Conservation (phyloP, 176 grass and related monocot species). For the Bonia amplexicaulis region DNA sequence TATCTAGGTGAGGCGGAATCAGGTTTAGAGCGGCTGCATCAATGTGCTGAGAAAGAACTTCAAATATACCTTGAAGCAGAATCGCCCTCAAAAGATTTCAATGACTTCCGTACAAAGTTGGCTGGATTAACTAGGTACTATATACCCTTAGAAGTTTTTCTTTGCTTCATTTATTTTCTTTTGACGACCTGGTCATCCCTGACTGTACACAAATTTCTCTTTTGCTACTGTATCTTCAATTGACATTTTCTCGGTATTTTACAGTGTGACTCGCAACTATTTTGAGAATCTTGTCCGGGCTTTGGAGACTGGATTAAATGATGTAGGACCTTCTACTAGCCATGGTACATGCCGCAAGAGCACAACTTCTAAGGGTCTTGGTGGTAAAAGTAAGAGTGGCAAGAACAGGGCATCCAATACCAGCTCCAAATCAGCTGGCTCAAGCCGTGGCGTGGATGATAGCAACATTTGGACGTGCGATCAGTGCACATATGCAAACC, state of each 20-base stretch:
- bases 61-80: constrained; percentile 94
- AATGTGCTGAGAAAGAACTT: constrained; percentile 98
- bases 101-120: constrained; percentile 97
- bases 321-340: constrained; percentile 84
- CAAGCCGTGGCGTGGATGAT: constrained; percentile 63
- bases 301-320: constrained; percentile 89
- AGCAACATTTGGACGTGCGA: constrained; percentile 76
- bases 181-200: not conserved
- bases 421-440: constrained; percentile 48
- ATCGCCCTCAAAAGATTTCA: constrained; percentile 82
- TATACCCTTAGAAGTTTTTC: not conserved
- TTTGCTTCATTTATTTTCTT: constrained; percentile 1
- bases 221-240: not conserved
- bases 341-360: constrained; percentile 64
- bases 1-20: constrained; percentile 94
- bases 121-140: constrained; percentile 93
- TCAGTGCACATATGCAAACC: constrained; percentile 80
- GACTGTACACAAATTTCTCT: not conserved
- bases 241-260: constrained; percentile 12
- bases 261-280: constrained; percentile 97
- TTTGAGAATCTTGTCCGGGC: constrained; percentile 97
- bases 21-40: constrained; percentile 93
- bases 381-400: constrained; percentile 63
- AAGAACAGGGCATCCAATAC: constrained; percentile 52
- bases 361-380: constrained; percentile 62